Base-by-base conservation (phyloP, 352 stramenopile species). In the Pythium pyrilobum region DNA sequence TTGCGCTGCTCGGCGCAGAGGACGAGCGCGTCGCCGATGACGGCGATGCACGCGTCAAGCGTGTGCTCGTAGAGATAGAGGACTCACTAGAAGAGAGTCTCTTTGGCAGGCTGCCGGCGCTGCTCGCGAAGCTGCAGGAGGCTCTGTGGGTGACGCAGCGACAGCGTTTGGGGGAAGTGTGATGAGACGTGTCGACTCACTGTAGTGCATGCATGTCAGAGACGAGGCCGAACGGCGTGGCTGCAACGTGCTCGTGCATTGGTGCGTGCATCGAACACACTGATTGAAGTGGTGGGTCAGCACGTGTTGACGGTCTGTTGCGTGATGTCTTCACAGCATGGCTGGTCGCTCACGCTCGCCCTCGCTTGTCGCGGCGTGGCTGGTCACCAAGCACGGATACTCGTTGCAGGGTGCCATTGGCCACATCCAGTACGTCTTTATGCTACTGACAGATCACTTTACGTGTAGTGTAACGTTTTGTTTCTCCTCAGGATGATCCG, bases 191-290 rank as follows among this genome's bases (percentile, higher is more conserved):
- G 18, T 23, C 29, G 33, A 12, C 25, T 18, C 9, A n/a, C n/a
- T n/a, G 21, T 28, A 23, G 9, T 18, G 8, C 16, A 12, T 15
- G n/a, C 21, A 15, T 11, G 9, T 29, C 38, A 87, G 76, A 16
- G 23, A 64, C 12, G 53, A 69, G n/a, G 72, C 70, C 1, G 46
- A 72, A 12, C 27, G 25, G 3, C 34, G 51, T 1, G 66, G 70
- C 38, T 70, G 60, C 67, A 89, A 77, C 43, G 66, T 89, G 16
- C 59, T 91, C 29, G 74, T 91, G 43, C 81, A 91, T 64, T 91
- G 81, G 81, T 91, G 50, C 42, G 12, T 16, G n/a, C n/a, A n/a
- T n/a, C n/a, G n/a, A n/a, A n/a, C n/a, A n/a, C n/a, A n/a, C n/a
- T n/a, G n/a, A n/a, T n/a, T n/a, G n/a, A n/a, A n/a, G n/a, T n/a